Conservation (phyloP, 2,329 filamentous ascomycete genomes). For the Ophiostoma novo-ulmi region DNA sequence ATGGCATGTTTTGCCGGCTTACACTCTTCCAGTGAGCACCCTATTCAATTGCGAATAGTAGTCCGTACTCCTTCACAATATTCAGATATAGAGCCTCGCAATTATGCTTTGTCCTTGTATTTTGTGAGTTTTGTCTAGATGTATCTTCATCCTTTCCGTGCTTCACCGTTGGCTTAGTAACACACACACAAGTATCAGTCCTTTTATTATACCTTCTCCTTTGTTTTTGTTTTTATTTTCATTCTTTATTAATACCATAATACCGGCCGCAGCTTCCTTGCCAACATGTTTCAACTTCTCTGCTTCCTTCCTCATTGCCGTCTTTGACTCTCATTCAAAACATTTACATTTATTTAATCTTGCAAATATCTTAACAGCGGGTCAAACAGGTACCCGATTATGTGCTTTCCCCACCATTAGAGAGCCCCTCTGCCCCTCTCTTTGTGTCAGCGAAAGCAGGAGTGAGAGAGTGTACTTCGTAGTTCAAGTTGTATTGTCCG, state of each 20-base stretch:
- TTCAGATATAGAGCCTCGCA: neutral
- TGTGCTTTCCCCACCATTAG: neutral
- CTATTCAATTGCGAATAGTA: neutral
- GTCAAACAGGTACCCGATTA: neutral
- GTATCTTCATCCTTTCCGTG: too few relatives aligned
- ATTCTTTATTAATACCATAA: too few relatives aligned
- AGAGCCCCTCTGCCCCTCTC: neutral
- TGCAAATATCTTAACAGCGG: too few relatives aligned
- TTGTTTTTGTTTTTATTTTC: too few relatives aligned
- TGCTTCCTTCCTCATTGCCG: too few relatives aligned
- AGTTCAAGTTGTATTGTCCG: neutral
- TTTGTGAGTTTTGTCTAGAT: neutral
- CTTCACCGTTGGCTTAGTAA: neutral
- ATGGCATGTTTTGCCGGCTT: neutral
- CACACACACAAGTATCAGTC: neutral
- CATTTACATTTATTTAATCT: too few relatives aligned
- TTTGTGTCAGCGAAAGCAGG: neutral
- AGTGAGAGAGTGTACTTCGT: neutral
- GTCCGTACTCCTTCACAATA: neutral
- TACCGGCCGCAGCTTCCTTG: too few relatives aligned
- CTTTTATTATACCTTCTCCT: too few relatives aligned
- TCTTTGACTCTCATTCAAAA: too few relatives aligned
- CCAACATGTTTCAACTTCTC: too few relatives aligned
- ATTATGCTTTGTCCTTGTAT: neutral
- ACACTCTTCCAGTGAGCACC: neutral